phyloP scores from a whole-genome alignment of 331 rosid species.

The Pyracantha coccinea region DNA sequence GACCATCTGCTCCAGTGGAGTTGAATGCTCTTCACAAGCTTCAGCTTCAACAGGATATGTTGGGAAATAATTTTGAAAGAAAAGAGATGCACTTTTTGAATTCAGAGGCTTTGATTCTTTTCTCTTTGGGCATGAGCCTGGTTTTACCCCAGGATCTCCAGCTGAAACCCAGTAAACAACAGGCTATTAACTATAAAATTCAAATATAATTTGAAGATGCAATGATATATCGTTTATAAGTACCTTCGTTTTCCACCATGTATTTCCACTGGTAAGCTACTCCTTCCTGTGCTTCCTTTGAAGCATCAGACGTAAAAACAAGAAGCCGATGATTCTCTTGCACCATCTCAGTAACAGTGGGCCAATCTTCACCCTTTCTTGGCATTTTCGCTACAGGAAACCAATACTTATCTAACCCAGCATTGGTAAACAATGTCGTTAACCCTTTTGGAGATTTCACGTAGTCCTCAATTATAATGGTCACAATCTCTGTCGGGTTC shows the following conservation, averaged over 20 bases:
- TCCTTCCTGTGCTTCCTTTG: conserved; percentile 92
- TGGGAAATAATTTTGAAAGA: conserved; percentile 83
- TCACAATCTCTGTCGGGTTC: conserved; percentile 79
- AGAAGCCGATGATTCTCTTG: conserved; percentile 75
- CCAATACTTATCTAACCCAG: conserved; percentile 81
- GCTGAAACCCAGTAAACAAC: conserved; percentile 47
- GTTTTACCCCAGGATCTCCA: conserved; percentile 87
- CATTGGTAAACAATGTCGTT: conserved; percentile 51
- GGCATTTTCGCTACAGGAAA: conserved; percentile 90
- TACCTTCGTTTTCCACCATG: conserved; percentile 80
- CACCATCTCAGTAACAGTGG: conserved; percentile 77
- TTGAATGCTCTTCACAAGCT: conserved; percentile 92
- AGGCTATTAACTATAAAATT: not conserved
- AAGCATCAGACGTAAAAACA: conserved; percentile 79
- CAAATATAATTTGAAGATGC: not conserved
- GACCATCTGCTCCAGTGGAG: conserved; percentile 79
- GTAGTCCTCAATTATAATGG: conserved; percentile 84
- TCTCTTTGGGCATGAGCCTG: conserved; percentile 77
- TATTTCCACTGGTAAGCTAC: conserved; percentile 92
- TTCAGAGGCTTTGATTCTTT: conserved; percentile 77
- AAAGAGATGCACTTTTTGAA: conserved; percentile 62
- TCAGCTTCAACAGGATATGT: conserved; percentile 88
- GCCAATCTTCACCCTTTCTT: conserved; percentile 78
- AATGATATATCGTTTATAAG: not conserved
- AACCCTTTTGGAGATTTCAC: conserved; percentile 81